Percentiles rank a stretch among this genome's conserved stretches.
phyloP scores from a whole-genome alignment of 169 alveolate genomes.

The Plasmodium knowlesi region DNA sequence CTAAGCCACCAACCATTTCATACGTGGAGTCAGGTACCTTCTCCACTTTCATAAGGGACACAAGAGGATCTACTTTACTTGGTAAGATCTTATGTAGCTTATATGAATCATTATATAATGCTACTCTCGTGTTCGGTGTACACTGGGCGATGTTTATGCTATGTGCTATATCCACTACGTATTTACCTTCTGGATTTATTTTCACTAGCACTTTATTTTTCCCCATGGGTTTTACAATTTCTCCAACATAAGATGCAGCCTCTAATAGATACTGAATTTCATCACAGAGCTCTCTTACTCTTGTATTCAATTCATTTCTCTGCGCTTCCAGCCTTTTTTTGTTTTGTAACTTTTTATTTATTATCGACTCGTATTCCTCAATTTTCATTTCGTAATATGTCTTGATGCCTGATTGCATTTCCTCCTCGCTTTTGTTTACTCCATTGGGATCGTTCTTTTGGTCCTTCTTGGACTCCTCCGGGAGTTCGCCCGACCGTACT shows the following conservation, averaged over 20 bases:
- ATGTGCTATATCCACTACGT: slow-evolving; percentile 94
- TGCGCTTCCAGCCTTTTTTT: slow-evolving; percentile 96
- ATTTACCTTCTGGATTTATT: slow-evolving; percentile 98
- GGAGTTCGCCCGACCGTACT: slow-evolving; percentile 2
- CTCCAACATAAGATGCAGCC: slow-evolving; percentile 98
- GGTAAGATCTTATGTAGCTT: slow-evolving; percentile 96
- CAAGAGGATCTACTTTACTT: slow-evolving; percentile 98
- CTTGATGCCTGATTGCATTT: slow-evolving; percentile 66
- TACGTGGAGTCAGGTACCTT: slow-evolving; percentile 99
- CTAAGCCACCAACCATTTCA: slow-evolving; percentile 99
- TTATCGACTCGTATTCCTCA: slow-evolving; percentile 84
- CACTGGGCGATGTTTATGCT: slow-evolving; percentile 93
- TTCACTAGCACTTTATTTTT: slow-evolving; percentile 97
- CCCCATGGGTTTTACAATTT: slow-evolving; percentile 98
- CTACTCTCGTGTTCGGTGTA: slow-evolving; percentile 95
- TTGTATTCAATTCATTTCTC: slow-evolving; percentile 96
- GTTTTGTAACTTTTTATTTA: slow-evolving; percentile 81
- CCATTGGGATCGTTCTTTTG: background rate
- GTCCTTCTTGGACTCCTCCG: slow-evolving; percentile 31
- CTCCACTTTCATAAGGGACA: slow-evolving; percentile 99
- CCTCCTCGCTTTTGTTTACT: slow-evolving; percentile 17
- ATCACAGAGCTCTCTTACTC: slow-evolving; percentile 95
- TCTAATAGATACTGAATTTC: slow-evolving; percentile 94
- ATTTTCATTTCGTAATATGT: slow-evolving; percentile 80
- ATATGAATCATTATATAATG: slow-evolving; percentile 92